Percentiles rank a stretch among this genome's conserved stretches.
Conservation (phyloP, 495 filamentous ascomycete species). For the Penicillium coprophilum region DNA sequence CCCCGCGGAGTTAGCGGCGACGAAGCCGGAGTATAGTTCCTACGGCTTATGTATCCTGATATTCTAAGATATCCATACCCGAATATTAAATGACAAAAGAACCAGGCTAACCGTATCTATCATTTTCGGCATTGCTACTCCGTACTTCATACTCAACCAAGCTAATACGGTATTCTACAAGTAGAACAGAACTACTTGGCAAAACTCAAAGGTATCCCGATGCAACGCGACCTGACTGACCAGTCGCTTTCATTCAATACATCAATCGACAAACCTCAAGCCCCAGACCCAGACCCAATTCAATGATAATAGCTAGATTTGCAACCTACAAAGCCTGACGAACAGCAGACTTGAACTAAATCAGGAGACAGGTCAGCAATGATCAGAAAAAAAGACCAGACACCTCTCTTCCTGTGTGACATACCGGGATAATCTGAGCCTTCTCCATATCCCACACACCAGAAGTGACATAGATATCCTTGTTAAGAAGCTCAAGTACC, state of each 20-base stretch:
- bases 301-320: conserved; percentile 1
- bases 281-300: neutral
- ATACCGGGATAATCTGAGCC: conserved; percentile 54
- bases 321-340: conserved; percentile 26
- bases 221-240: neutral
- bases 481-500: conserved; percentile 61
- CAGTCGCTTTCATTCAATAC: neutral
- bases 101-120: neutral
- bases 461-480: conserved; percentile 67
- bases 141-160: neutral
- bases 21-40: neutral
- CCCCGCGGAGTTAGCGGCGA: conserved; percentile 6
- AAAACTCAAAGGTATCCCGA: neutral
- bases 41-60: neutral
- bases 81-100: neutral
- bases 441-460: conserved; percentile 86
- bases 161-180: neutral
- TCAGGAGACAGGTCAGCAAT: conserved; percentile 6
- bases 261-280: neutral
- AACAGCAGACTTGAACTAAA: conserved; percentile 44
- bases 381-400: neutral
- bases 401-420: conserved; percentile 8
- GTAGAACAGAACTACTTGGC: neutral
- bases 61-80: conserved; percentile 1
- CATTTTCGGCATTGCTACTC: neutral